Conservation (phyloP, 805 yeast species). For the Yamadazyma scolyti region DNA sequence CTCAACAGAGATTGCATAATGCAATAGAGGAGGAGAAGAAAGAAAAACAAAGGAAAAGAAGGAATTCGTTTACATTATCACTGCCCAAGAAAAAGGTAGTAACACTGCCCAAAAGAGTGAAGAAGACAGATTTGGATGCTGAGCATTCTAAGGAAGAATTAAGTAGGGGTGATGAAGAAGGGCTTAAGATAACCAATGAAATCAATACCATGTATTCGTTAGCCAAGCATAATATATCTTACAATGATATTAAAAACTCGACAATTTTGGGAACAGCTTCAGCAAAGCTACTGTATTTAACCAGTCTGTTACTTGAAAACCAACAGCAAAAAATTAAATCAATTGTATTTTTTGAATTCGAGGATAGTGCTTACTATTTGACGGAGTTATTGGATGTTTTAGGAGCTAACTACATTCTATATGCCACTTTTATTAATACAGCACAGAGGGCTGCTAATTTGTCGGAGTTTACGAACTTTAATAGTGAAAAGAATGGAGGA, state of each 20-base stretch:
- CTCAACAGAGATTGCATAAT: not conserved
- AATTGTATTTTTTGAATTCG: slow-evolving; percentile 66
- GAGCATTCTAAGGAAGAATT: slow-evolving; percentile 10
- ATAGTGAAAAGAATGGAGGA: slow-evolving; percentile 36
- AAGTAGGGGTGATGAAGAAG: slow-evolving; percentile 16
- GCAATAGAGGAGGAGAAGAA: slow-evolving; percentile 1
- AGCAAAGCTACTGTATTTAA: slow-evolving; percentile 58
- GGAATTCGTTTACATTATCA: slow-evolving; percentile 3
- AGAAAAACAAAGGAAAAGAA: slow-evolving; percentile 9
- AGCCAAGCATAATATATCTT: slow-evolving; percentile 13
- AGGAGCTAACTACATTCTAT: slow-evolving; percentile 59
- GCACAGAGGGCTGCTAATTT: slow-evolving; percentile 50
- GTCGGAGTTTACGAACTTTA: slow-evolving; percentile 44
- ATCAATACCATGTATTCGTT: slow-evolving; percentile 17
- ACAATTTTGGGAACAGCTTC: slow-evolving; percentile 59
- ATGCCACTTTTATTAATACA: slow-evolving; percentile 57
- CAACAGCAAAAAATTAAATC: slow-evolving; percentile 47
- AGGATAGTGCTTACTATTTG: slow-evolving; percentile 65
- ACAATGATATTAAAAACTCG: slow-evolving; percentile 25
- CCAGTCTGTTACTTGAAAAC: slow-evolving; percentile 52
- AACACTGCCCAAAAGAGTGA: slow-evolving; percentile 2
- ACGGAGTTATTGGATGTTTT: slow-evolving; percentile 61
- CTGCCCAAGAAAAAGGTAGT: slow-evolving; percentile 1
- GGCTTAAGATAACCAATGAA: slow-evolving; percentile 17
- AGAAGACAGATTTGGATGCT: slow-evolving; percentile 1